Evolutionary conservation across 768 basidiomycete genomes (phyloP).

Genomic region (Lanmaoa pseudosensibilis): DNA sequence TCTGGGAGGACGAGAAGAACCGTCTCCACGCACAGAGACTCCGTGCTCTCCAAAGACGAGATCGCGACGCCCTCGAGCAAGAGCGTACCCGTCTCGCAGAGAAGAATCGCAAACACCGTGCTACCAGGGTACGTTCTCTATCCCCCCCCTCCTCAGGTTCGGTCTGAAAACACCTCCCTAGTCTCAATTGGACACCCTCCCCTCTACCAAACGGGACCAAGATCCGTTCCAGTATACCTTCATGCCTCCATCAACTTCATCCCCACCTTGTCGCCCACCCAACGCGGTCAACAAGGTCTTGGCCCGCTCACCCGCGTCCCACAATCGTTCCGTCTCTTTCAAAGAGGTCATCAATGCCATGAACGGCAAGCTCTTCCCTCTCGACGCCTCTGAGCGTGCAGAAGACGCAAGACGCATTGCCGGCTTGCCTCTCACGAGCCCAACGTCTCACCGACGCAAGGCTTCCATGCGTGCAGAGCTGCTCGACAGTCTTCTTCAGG

Average conservation of each 20-base stretch:
- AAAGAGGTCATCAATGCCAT: conserved; percentile 56
- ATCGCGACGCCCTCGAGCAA: conserved; percentile 29
- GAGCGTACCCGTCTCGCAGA: conserved; percentile 26
- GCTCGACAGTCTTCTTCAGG: conserved; percentile 44
- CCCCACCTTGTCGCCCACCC: conserved; percentile 22
- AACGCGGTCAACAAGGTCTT: conserved; percentile 8
- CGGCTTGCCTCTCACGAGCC: conserved; percentile 21
- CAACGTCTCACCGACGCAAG: conserved; percentile 20
- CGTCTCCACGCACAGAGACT: conserved; percentile 41
- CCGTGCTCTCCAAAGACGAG: conserved; percentile 35
- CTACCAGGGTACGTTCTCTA: conserved; percentile 21
- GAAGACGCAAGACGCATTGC: conserved; percentile 33
- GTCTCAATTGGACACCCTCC: conserved; percentile 16
- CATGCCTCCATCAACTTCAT: conserved; percentile 28
- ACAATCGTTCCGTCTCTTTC: conserved; percentile 48
- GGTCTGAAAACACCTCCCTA: conserved; percentile 8
- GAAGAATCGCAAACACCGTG: conserved; percentile 10
- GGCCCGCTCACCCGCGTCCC: conserved; percentile 11
- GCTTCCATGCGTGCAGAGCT: conserved; percentile 35
- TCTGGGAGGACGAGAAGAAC: conserved; percentile 50
- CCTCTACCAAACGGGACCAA: conserved; percentile 17
- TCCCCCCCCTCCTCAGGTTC: background rate
- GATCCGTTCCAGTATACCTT: conserved; percentile 36
- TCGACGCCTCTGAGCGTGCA: conserved; percentile 34
- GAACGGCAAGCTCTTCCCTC: conserved; percentile 57